A percentile compares a stretch with the other conserved stretches of the same genome.
These are phyloP conservation scores for Yarrowia sp. DNA, from an alignment of 805 yeast species.

Conservation along the genomic window DNA sequence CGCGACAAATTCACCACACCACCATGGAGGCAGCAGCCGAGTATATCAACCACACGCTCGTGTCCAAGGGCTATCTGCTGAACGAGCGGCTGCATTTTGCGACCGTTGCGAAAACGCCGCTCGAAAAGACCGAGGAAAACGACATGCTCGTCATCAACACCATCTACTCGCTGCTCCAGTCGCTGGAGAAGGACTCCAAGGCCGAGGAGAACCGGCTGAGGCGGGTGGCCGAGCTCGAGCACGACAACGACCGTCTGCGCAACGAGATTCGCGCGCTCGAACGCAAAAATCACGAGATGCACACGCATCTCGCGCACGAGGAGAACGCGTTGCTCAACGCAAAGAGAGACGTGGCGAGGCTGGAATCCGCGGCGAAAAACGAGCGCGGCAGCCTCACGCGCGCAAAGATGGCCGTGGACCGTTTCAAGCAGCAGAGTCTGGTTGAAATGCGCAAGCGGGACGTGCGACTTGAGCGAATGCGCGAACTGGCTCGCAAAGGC, in stretches of 20 bases:
- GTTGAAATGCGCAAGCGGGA: conserved; percentile 34
- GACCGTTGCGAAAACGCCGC: conserved; percentile 14
- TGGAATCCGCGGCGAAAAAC: background rate
- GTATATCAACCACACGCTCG: conserved; percentile 33
- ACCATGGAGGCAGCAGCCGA: conserved; percentile 7
- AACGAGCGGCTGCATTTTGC: conserved; percentile 30
- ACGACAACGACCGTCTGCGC: conserved; percentile 24
- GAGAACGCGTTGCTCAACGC: conserved; percentile 8
- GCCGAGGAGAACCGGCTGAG: conserved; percentile 25
- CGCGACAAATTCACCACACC: background rate
- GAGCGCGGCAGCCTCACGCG: conserved; percentile 19
- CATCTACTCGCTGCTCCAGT: conserved; percentile 33
- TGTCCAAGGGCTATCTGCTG: conserved; percentile 32
- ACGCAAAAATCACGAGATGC: background rate
- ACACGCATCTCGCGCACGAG: conserved; percentile 1
- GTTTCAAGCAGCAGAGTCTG: conserved; percentile 29
- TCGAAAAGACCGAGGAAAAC: conserved; percentile 25
- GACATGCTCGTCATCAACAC: conserved; percentile 33
- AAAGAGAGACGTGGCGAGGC: background rate
- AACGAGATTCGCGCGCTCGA: background rate
- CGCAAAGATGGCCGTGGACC: conserved; percentile 26
- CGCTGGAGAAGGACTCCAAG: conserved; percentile 30
- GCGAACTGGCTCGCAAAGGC: conserved; percentile 29
- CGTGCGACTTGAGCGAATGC: conserved; percentile 31
- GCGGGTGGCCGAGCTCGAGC: conserved; percentile 27